Conservation (phyloP, 2,329 filamentous ascomycete species). For the Beauveria pseudobassiana region DNA sequence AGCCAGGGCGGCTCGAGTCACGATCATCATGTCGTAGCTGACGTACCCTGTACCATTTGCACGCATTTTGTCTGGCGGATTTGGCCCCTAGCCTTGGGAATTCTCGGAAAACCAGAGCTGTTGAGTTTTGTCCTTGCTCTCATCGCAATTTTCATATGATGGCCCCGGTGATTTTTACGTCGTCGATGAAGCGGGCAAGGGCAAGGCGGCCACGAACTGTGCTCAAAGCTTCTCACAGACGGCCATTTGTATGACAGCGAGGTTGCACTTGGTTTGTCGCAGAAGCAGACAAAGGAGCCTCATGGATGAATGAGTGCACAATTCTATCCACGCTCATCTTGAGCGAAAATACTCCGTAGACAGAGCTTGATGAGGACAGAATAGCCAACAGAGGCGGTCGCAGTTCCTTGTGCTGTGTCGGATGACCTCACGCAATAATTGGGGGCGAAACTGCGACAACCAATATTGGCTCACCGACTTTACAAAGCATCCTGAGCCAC, state of each 20-base stretch:
- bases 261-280: not conserved
- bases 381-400: not conserved
- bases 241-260: no score
- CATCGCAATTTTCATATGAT: no score
- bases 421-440: not conserved
- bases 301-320: no score
- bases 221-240: no score
- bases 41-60: not conserved
- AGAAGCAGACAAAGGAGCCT: not conserved
- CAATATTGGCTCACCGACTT: constrained; percentile 9
- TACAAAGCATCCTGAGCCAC: not conserved
- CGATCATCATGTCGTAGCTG: not conserved
- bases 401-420: not conserved
- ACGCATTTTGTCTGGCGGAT: not conserved
- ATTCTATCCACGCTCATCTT: no score
- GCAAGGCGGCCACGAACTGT: no score
- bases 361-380: not conserved
- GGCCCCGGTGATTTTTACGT: no score
- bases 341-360: not conserved
- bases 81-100: not conserved
- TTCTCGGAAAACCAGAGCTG: not conserved
- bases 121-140: no score
- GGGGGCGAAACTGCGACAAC: not conserved
- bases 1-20: not conserved
- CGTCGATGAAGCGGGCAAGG: no score